A percentile compares a stretch with the other conserved stretches of the same genome.
phyloP scores from a whole-genome alignment of 2,329 filamentous ascomycete species.

The Didymella keratinophila region DNA sequence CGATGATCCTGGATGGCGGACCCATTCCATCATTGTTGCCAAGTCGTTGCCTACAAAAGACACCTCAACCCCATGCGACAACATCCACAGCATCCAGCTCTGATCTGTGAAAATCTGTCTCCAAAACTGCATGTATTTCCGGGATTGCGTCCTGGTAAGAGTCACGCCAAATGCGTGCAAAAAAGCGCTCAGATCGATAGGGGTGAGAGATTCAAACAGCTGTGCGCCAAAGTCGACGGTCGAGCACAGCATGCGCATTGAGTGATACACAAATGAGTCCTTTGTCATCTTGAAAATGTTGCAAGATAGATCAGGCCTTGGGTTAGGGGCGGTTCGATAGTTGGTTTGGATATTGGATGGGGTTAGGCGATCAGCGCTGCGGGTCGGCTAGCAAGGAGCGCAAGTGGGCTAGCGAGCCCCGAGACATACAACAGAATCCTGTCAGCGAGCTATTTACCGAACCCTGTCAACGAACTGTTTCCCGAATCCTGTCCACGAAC shows the following conservation, averaged over 20 bases:
- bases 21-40: slow-evolving; percentile 2
- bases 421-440: not conserved
- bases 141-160: not conserved
- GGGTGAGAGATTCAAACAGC: not conserved
- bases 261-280: not conserved
- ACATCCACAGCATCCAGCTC: not conserved
- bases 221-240: not conserved
- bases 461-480: no score
- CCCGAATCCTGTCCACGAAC: no score
- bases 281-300: not conserved
- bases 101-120: slow-evolving; percentile 5
- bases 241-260: slow-evolving; percentile 1
- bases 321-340: not conserved
- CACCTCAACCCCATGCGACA: not conserved
- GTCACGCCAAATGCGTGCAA: not conserved
- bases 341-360: no score
- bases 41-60: not conserved
- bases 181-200: not conserved
- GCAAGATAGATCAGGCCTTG: not conserved
- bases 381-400: no score
- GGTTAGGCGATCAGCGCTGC: no score
- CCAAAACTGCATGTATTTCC: slow-evolving; percentile 2
- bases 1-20: not conserved
- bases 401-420: not conserved
- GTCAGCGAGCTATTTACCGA: no score